Conservation (phyloP, 2,329 filamentous ascomycete genomes). For the Diaporthe citriasiana region DNA sequence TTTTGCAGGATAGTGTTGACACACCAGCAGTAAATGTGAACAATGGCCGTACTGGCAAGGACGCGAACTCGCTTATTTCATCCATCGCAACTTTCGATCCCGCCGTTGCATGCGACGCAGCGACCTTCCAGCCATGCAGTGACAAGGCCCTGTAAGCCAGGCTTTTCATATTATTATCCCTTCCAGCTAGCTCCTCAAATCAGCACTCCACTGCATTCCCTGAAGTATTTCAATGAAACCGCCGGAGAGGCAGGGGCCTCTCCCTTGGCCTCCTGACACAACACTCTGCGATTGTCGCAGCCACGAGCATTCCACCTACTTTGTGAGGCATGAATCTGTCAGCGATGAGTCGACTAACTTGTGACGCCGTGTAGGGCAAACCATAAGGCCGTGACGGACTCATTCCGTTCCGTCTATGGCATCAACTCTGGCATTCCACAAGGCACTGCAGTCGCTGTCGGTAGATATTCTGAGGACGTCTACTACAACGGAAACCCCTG, state of each 20-base stretch:
- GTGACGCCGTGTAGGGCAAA: constrained; percentile 62
- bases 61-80: constrained; percentile 77
- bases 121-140: constrained; percentile 85
- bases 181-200: background rate
- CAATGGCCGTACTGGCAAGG: constrained; percentile 75
- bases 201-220: background rate
- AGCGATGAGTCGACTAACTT: background rate
- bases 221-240: background rate
- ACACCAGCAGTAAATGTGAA: constrained; percentile 64
- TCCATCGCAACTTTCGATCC: constrained; percentile 81
- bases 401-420: constrained; percentile 78
- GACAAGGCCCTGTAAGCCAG: constrained; percentile 66
- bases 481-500: constrained; percentile 87
- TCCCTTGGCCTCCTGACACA: background rate
- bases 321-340: background rate
- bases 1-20: background rate
- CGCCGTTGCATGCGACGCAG: constrained; percentile 73
- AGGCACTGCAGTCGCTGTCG: constrained; percentile 72
- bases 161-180: background rate
- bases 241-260: background rate
- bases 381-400: constrained; percentile 81
- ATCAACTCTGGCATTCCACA: constrained; percentile 76
- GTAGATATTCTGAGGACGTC: constrained; percentile 78
- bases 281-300: background rate
- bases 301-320: background rate